phyloP scores from a whole-genome alignment of 768 basidiomycete genomes.

The Pleurotus tuoliensis region DNA sequence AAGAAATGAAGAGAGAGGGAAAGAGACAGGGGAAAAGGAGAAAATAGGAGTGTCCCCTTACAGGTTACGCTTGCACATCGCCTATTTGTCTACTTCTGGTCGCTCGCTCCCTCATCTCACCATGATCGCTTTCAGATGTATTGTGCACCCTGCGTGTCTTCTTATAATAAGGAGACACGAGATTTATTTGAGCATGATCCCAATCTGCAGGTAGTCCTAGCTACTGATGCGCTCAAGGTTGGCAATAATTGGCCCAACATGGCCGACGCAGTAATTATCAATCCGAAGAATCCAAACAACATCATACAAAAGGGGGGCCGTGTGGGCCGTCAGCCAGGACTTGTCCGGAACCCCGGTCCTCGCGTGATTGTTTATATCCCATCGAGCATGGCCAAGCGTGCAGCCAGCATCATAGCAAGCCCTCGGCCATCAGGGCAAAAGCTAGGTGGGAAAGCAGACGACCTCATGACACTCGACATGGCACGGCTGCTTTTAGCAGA shows the following conservation, averaged over 20 bases:
- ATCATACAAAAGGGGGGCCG: neutral
- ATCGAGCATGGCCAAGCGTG: neutral
- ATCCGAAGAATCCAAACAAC: neutral
- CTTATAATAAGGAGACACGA: neutral
- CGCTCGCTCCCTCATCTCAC: neutral
- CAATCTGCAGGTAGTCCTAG: neutral
- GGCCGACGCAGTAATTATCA: neutral
- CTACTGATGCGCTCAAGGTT: neutral
- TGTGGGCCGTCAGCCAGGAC: neutral
- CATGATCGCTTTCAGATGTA: neutral
- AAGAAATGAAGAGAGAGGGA: no score
- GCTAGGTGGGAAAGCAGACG: no score
- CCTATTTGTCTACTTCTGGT: slow-evolving; percentile 18
- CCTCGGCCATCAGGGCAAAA: neutral
- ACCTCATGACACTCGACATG: no score
- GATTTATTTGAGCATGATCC: neutral
- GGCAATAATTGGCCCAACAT: neutral
- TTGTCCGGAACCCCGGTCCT: neutral
- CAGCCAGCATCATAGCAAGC: neutral
- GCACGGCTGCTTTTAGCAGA: no score
- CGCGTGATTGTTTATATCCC: neutral
- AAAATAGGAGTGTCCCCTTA: no score
- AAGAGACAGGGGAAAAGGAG: no score
- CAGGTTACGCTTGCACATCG: slow-evolving; percentile 19
- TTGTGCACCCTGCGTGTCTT: neutral